phyloP scores from a whole-genome alignment of 495 filamentous ascomycete genomes.

The Rostrohypoxylon terebratum region DNA sequence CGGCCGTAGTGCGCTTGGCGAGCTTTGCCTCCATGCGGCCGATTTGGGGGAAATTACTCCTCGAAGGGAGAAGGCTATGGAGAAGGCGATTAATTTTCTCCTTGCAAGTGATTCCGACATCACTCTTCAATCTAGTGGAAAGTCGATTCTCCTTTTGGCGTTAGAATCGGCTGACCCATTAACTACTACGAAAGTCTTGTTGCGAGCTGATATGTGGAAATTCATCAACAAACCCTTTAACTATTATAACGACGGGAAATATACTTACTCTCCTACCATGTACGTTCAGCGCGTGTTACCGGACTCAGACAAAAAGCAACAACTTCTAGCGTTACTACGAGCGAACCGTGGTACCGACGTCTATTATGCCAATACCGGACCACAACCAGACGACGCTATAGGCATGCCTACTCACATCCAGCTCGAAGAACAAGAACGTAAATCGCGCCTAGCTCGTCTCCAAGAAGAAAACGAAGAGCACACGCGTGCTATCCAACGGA shows the following conservation, averaged over 20 bases:
- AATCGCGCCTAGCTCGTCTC: constrained; percentile 52
- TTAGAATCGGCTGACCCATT: constrained; percentile 58
- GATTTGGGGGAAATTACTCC: constrained; percentile 52
- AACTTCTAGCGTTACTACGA: constrained; percentile 56
- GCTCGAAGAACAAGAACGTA: constrained; percentile 58
- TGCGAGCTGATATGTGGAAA: constrained; percentile 62
- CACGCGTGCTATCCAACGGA: constrained; percentile 51
- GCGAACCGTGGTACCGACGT: constrained; percentile 59
- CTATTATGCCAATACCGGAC: constrained; percentile 60
- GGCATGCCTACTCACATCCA: constrained; percentile 59
- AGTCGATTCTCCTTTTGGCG: constrained; percentile 59
- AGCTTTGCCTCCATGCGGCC: constrained; percentile 60
- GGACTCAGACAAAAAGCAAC: constrained; percentile 46
- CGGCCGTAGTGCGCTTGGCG: constrained; percentile 61
- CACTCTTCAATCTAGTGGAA: constrained; percentile 57
- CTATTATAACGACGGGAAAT: constrained; percentile 55
- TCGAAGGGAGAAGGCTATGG: constrained; percentile 58
- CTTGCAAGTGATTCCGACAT: constrained; percentile 56
- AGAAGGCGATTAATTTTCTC: constrained; percentile 59
- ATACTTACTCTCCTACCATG: constrained; percentile 61
- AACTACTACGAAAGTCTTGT: constrained; percentile 56
- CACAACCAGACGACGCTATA: constrained; percentile 58
- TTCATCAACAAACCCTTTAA: constrained; percentile 59
- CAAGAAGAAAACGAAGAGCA: constrained; percentile 55
- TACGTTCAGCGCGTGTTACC: constrained; percentile 55